Evolutionary conservation across 768 basidiomycete genomes (phyloP), one percentile per base, ranked within the genome.

Genomic region (Baorangia bicolor): DNA sequence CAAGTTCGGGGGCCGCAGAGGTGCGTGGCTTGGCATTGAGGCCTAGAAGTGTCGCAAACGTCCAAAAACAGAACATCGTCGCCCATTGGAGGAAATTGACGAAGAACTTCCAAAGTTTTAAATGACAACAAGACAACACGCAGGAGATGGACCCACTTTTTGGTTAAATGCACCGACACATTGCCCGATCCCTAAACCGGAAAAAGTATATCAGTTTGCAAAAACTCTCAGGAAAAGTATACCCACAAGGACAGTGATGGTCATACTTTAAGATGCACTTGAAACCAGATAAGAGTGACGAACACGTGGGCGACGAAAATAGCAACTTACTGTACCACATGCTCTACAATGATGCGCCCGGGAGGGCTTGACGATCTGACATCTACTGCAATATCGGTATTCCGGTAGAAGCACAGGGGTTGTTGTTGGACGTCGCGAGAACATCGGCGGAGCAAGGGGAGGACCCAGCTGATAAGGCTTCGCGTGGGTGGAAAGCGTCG

Each of bases 121-220:
- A 25, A 44, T 48, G 37, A 53, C 23, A 21, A 38, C 28, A 23
- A 46, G 34, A 33, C 34, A 35, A 28, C 35, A 37, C 2, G 21
- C 8, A 39, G 1, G 21, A 43, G 42, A 27, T 34, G 44, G 11
- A 52, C 77, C 21, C 55, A 88, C 91, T 73, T 93, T 94, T 61
- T 95, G 90, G 67, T 98, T 98, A 37, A 83, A 82, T 48, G 93
- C 94, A 12, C 94, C 94, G 20, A 97, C 92, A 61, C 94, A 98
- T 65, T 94, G 91, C 12, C 94, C 94, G 49, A 98, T 87, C 94
- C 94, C 90, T 84, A 28, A 54, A 38, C 56, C 7, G 39, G 41
- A 45, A 11, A 13, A 23, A 31, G 23, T 51, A 53, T 11, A 51
- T 37, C 23, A 47, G 27, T 39, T 13, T 27, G 42, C 49, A 20